Percentiles rank a stretch among this genome's conserved stretches.
Evolutionary conservation across 2,329 filamentous ascomycete genomes (phyloP).

Genomic region (Alternaria sp.): DNA sequence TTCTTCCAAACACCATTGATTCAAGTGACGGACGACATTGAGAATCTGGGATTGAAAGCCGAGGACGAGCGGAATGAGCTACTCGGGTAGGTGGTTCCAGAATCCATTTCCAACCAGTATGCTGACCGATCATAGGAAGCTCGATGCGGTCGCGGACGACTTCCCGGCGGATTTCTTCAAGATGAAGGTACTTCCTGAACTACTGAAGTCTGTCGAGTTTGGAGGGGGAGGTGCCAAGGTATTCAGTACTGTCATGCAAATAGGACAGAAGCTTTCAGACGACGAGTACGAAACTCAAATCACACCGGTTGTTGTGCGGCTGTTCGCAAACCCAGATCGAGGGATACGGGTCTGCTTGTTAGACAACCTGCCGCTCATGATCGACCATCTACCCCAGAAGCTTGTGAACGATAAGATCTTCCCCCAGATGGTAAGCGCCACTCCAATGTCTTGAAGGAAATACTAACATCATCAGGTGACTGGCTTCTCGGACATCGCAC

Average conservation of each 20-base stretch:
- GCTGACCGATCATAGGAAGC: constrained; percentile 59
- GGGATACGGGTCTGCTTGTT: constrained; percentile 89
- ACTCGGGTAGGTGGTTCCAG: constrained; percentile 61
- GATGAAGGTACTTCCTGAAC: constrained; percentile 91
- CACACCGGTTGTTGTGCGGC: constrained; percentile 81
- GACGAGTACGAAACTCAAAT: constrained; percentile 89
- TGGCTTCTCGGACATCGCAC: constrained; percentile 90
- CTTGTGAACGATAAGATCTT: constrained; percentile 96
- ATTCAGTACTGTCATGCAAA: constrained; percentile 86
- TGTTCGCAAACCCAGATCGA: constrained; percentile 90
- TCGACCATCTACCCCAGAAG: constrained; percentile 86
- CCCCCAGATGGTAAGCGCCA: constrained; percentile 74
- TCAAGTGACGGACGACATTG: constrained; percentile 88
- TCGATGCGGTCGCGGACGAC: constrained; percentile 87
- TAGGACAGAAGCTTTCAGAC: constrained; percentile 81
- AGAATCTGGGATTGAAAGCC: constrained; percentile 87
- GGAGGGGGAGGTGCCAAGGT: constrained; percentile 94
- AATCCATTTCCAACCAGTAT: background rate
- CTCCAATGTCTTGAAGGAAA: background rate
- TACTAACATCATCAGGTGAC: constrained; percentile 67
- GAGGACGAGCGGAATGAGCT: constrained; percentile 85
- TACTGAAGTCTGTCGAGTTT: constrained; percentile 99
- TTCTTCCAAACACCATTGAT: constrained; percentile 96
- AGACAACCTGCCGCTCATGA: constrained; percentile 88
- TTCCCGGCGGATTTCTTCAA: constrained; percentile 99